Conservation (phyloP, 257 asterid species). For the Solanum arcanum region DNA sequence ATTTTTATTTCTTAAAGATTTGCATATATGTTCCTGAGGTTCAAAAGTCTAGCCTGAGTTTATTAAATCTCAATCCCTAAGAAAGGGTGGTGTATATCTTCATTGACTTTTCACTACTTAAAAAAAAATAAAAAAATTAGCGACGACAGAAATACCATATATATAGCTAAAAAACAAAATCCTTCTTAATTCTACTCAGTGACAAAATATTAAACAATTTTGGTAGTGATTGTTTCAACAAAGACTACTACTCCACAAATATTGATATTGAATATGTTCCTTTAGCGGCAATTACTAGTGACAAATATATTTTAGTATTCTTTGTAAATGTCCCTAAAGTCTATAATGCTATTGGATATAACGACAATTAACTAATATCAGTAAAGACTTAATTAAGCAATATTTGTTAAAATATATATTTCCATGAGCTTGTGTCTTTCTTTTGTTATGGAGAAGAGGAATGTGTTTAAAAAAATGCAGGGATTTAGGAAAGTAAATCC, state of each 20-base stretch:
- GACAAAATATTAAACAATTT: too few species aligned
- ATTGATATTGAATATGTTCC: background rate
- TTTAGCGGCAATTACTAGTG: background rate
- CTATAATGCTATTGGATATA: fast-evolving
- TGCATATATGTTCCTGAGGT: background rate
- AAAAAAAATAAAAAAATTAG: background rate
- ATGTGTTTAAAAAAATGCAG: constrained; percentile 15
- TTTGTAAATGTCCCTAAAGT: background rate
- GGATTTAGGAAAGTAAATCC: constrained; percentile 42
- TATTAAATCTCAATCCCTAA: background rate
- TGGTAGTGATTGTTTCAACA: background rate
- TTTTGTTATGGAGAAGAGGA: background rate
- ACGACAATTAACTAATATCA: background rate
- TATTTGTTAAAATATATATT: too few species aligned
- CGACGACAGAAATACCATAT: background rate
- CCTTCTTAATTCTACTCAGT: background rate
- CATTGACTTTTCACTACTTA: background rate
- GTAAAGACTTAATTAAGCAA: background rate
- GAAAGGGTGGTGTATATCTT: background rate
- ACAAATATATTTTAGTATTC: too few species aligned
- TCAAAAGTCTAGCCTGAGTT: background rate
- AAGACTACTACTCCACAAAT: background rate
- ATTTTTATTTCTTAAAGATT: background rate
- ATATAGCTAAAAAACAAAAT: background rate
- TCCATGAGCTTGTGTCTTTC: background rate